Base-by-base conservation (phyloP, 2,329 filamentous ascomycete species). In the Aspergillus sp. region DNA sequence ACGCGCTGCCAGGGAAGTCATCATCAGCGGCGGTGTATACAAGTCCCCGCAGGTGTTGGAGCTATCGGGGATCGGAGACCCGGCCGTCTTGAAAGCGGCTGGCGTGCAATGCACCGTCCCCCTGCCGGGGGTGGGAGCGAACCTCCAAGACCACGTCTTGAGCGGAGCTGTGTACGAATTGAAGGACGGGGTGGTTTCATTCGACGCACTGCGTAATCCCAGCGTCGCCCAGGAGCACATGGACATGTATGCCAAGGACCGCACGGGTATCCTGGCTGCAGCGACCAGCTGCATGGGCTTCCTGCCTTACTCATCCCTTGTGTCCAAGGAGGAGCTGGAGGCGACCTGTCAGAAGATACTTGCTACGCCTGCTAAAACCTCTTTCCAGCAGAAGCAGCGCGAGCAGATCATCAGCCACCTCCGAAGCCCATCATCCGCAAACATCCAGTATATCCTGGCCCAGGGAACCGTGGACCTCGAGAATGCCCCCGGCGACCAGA, bases 41-140 rank as follows among this genome's bases (percentile, higher is more conserved):
- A 78, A 79, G 62, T 82, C 79, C n/a, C 84, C 78, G 4, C 81
- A 79, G 66, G 71, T 83, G 14, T 76, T 81, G n/a, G 83, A 87
- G 56, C 72, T 85, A 2, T 85, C 82, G 0, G 84, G 84, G 0
- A 75, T 87, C 17, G 84, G 84, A 3, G 71, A 74, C 41, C 66
- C 71, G 3, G 62, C 67, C 1, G 60, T 79, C 7, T 67, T 81
- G 3, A 54, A 65, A 11, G 57, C 59, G 0, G 71, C 71, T 2
- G 71, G 70, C 0, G 69, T 81, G 6, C 55, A 69, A 11, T 66
- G 71, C 25, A 72, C 71, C 40, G 69, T 79, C 7, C 62, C 70
- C 32, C 75, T 74, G 49, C 66, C 71, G 2, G 72, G 69, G 6
- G 74, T 80, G 3, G 78, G 78, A 10, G 71, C 72, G 17, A 78